Evolutionary conservation across 805 yeast species (phyloP).

Genomic region (Clavispora phyllophila): DNA sequence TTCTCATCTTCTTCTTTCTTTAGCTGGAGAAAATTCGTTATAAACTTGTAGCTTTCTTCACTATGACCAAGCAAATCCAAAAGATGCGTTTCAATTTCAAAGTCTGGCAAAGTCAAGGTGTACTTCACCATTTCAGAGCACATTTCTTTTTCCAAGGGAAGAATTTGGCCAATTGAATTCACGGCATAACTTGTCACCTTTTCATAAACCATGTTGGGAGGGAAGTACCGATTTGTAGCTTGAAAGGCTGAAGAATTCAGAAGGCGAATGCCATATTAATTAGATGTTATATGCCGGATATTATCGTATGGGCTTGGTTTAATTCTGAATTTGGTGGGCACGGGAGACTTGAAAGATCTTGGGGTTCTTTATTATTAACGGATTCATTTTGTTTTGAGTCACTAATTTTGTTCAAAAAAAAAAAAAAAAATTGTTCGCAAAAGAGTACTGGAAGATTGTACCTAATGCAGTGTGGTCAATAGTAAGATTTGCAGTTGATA

Average conservation of each 20-base stretch:
- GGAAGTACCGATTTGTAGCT: background rate
- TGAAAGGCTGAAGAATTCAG: background rate
- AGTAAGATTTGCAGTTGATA: too few species aligned
- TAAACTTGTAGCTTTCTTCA: slow-evolving; percentile 45
- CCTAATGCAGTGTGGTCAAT: too few species aligned
- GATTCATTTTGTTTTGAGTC: too few species aligned
- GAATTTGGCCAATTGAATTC: slow-evolving; percentile 27
- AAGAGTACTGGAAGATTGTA: too few species aligned
- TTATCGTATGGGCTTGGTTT: too few species aligned
- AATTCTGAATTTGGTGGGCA: too few species aligned
- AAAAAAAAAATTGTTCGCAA: too few species aligned
- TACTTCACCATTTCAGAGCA: slow-evolving; percentile 51
- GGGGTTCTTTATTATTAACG: too few species aligned
- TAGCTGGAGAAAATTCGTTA: slow-evolving; percentile 39
- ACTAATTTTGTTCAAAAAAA: too few species aligned
- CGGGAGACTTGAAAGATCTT: too few species aligned
- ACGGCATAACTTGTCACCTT: slow-evolving; percentile 23
- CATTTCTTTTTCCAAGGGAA: slow-evolving; percentile 58
- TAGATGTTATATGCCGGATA: background rate
- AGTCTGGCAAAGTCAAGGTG: slow-evolving; percentile 43
- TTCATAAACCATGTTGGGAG: slow-evolving; percentile 13
- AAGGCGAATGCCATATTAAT: background rate
- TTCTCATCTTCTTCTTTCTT: slow-evolving; percentile 25
- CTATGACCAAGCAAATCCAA: slow-evolving; percentile 54
- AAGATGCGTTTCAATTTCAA: slow-evolving; percentile 49